Base-by-base conservation (phyloP, 2,329 filamentous ascomycete genomes). In the Xenosphaeropsis pyriputrescens region DNA sequence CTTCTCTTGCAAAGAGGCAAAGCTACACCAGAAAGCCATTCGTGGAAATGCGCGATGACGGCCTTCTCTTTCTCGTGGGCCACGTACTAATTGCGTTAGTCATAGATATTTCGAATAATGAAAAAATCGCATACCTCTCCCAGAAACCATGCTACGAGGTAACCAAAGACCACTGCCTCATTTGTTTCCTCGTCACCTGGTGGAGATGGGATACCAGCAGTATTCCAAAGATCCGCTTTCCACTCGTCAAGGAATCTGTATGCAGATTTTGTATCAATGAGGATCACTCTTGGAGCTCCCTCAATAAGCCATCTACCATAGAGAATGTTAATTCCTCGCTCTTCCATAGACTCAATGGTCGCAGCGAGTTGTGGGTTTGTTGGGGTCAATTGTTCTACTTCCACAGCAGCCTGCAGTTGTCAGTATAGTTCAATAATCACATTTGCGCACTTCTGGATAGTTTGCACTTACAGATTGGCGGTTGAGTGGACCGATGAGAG, bases 221-320 rank as follows among this genome's bases (percentile, higher is more conserved):
- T 75, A 49, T 88, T 85, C 91, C 91, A 98, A 42, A 98, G 67
- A 59, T 98, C 91, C 29, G 80, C 72, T 63, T 96, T 96, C 91
- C 91, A 98, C 64, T 98, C 91, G 53, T 96, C 75, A 55, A 96
- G 62, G 62, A 82, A 93, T 50, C 75, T 68, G 62, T 96, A 95
- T 22, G 85, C 91, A 16, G 86, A 93, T 57, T 88, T 83, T 32
- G 88, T 96, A 57, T 98, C 88, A 57, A 98, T 91, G 45, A 98
- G 75, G 32, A 98, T 67, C 29, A 98, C 91, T 44, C 35, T 30
- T 29, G 35, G 19, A 22, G 88, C 88, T 39, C 88, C 88, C 56
- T 95, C 88, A 49, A 95, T 94, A 50, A 98, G 70, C 91, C 91
- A 98, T 56, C 91, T 75, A 47, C 91, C 91, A 61, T 96, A 96